Percentiles rank a stretch among this genome's conserved stretches.
Conservation (phyloP, 78 protist species). For the Creolimax fragrantissima region DNA sequence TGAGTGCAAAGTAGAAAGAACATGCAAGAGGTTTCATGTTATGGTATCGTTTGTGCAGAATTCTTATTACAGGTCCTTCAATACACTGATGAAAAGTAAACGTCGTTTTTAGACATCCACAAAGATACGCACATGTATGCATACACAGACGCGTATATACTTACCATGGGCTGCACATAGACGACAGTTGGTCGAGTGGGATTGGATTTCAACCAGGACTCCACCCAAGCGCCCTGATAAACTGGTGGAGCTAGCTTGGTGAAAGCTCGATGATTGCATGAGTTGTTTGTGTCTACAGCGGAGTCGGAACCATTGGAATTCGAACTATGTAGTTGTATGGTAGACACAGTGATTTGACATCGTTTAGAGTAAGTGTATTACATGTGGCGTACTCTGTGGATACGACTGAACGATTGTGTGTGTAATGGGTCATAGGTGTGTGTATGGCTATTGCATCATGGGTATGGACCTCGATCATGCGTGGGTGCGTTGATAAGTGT, state of each 20-base stretch:
- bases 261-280: neutral
- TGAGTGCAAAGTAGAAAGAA: neutral
- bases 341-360: neutral
- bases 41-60: too few species aligned
- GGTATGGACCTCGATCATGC: too few species aligned
- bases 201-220: neutral
- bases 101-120: neutral
- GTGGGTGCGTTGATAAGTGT: too few species aligned
- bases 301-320: neutral
- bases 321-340: too few species aligned
- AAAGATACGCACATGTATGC: neutral
- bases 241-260: neutral
- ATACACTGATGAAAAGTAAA: neutral
- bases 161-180: neutral
- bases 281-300: neutral
- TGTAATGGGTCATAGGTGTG: too few species aligned
- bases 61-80: too few species aligned
- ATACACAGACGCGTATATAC: neutral
- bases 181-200: neutral
- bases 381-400: neutral
- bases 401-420: neutral
- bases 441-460: too few species aligned
- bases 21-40: neutral
- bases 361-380: neutral
- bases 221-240: neutral